These are phyloP conservation scores for Helminthosporium solani DNA, from an alignment of 2,329 filamentous ascomycete species.

Conservation along the genomic window DNA sequence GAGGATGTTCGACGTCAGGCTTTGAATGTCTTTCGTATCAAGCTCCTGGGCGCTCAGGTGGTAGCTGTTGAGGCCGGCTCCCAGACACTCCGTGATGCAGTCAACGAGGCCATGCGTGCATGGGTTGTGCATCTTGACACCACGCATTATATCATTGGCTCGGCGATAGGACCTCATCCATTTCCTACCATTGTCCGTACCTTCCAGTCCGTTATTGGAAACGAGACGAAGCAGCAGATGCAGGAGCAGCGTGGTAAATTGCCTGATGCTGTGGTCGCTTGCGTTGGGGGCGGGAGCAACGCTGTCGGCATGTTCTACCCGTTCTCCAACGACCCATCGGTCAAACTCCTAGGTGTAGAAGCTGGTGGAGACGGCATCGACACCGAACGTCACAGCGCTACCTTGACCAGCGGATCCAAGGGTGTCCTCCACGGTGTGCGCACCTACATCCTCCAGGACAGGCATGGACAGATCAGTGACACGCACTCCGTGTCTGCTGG, in stretches of 20 bases:
- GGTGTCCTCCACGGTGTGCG: constrained; percentile 94
- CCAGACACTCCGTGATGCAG: constrained; percentile 62
- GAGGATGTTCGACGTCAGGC: constrained; percentile 96
- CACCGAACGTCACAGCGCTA: constrained; percentile 82
- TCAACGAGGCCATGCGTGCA: constrained; percentile 91
- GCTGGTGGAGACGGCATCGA: constrained; percentile 91
- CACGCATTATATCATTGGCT: constrained; percentile 98
- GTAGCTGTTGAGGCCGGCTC: constrained; percentile 90
- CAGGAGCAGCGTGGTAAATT: constrained; percentile 79
- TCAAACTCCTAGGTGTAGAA: constrained; percentile 91
- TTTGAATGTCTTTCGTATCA: constrained; percentile 98
- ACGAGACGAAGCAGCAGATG: constrained; percentile 94
- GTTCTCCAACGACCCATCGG: constrained; percentile 79
- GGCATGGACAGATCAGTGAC: constrained; percentile 88
- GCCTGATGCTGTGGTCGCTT: constrained; percentile 93
- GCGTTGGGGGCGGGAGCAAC: constrained; percentile 93
- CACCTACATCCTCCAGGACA: constrained; percentile 91
- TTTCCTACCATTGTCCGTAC: constrained; percentile 97
- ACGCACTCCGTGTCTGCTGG: constrained; percentile 97
- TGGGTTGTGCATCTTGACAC: constrained; percentile 93
- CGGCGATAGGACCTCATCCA: constrained; percentile 93
- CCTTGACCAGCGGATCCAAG: constrained; percentile 80
- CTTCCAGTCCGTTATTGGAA: constrained; percentile 95
- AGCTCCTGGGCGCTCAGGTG: constrained; percentile 88
- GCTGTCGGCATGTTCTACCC: constrained; percentile 98